Evolutionary conservation across 2,329 filamentous ascomycete species (phyloP).

Genomic region (Coniella lustricola): DNA sequence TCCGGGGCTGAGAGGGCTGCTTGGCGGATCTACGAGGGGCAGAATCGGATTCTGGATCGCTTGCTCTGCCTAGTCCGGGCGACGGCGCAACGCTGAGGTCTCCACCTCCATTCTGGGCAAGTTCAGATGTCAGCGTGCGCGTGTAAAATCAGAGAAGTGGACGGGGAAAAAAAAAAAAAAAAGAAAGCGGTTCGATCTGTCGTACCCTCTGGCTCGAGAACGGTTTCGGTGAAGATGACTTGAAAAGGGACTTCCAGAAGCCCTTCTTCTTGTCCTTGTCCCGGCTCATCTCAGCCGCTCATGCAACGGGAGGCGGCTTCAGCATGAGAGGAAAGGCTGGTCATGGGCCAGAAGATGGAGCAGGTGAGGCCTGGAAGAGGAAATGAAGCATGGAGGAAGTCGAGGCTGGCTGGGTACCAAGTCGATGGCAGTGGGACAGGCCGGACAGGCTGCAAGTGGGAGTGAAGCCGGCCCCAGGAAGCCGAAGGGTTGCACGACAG

Average conservation of each 20-base stretch:
- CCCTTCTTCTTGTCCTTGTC: conserved; percentile 13
- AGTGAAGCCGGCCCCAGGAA: background rate
- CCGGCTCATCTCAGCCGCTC: conserved; percentile 14
- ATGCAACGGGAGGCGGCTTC: conserved; percentile 5
- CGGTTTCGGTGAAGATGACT: background rate
- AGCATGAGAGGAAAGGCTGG: background rate
- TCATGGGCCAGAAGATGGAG: background rate
- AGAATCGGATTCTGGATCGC: conserved; percentile 7
- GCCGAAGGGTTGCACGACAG: background rate
- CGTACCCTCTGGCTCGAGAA: background rate
- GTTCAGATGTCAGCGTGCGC: conserved; percentile 2
- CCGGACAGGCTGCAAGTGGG: background rate
- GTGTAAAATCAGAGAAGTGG: background rate
- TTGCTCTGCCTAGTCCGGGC: conserved; percentile 8
- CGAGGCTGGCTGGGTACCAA: background rate
- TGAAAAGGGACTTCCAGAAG: conserved; percentile 15
- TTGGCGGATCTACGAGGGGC: background rate
- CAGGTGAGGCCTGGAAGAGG: background rate
- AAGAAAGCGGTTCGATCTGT: background rate
- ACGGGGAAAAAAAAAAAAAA: conserved; percentile 1
- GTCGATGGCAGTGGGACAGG: background rate
- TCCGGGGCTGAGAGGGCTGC: conserved; percentile 3
- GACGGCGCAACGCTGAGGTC: background rate
- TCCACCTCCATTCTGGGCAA: conserved; percentile 2
- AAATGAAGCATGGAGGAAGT: background rate